Percentiles rank a stretch among this genome's conserved stretches.
Evolutionary conservation across 805 yeast species (phyloP).

Genomic region (Komagataella ulmi): DNA sequence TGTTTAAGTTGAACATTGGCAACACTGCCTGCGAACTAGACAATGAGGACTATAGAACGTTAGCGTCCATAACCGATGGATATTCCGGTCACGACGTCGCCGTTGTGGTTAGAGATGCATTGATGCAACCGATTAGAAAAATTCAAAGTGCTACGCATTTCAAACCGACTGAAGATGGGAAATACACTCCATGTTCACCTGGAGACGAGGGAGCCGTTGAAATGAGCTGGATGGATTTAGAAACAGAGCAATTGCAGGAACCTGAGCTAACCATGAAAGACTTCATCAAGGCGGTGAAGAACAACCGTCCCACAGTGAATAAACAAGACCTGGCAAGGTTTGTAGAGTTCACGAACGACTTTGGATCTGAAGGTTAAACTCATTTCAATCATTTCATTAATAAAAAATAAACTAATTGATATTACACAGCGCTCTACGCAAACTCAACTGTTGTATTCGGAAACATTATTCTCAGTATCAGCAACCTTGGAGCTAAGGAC

Average conservation of each 20-base stretch:
- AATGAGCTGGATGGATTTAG: conserved; percentile 88
- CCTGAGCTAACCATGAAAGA: conserved; percentile 87
- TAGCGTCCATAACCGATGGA: conserved; percentile 93
- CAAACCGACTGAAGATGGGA: conserved; percentile 36
- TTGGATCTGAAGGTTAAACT: conserved; percentile 93
- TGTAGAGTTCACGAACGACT: conserved; percentile 80
- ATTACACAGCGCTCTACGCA: background rate
- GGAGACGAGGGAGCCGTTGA: conserved; percentile 84
- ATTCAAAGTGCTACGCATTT: conserved; percentile 95
- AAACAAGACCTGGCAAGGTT: conserved; percentile 71
- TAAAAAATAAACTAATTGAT: background rate
- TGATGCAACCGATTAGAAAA: conserved; percentile 95
- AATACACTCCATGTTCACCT: conserved; percentile 89
- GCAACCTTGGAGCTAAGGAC: conserved; percentile 65
- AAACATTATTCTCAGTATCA: conserved; percentile 55
- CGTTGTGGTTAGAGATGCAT: conserved; percentile 91
- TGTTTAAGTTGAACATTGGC: conserved; percentile 92
- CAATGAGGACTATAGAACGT: conserved; percentile 56
- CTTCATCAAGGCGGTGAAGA: conserved; percentile 82
- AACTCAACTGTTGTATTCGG: conserved; percentile 7
- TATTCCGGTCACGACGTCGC: conserved; percentile 97
- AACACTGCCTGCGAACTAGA: conserved; percentile 73
- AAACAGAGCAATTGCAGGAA: conserved; percentile 77
- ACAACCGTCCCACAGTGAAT: conserved; percentile 92
- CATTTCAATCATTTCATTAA: background rate